These are phyloP conservation scores for Hyphodiscus hymeniophilus DNA, from an alignment of 495 filamentous ascomycete genomes.

Conservation along the genomic window DNA sequence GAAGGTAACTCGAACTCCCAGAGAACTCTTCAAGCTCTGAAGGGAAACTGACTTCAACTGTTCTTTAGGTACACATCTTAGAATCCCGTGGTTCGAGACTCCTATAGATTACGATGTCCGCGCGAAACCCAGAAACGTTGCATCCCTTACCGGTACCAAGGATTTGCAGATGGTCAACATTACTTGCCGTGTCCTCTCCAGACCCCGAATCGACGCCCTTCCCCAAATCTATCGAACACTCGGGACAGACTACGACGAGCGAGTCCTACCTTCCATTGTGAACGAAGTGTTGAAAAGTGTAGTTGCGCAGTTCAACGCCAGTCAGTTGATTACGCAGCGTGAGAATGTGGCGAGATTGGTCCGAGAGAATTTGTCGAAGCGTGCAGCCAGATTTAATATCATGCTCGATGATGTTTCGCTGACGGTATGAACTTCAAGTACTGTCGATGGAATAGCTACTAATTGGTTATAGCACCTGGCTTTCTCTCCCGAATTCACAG, in stretches of 20 bases:
- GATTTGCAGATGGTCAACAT: slow-evolving; percentile 99
- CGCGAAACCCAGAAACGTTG: slow-evolving; percentile 92
- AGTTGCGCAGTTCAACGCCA: slow-evolving; percentile 98
- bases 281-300: slow-evolving; percentile 99
- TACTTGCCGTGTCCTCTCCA: slow-evolving; percentile 96
- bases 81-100: slow-evolving; percentile 94
- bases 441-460: slow-evolving; percentile 16
- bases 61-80: slow-evolving; percentile 77
- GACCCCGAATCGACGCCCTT: slow-evolving; percentile 77
- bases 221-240: slow-evolving; percentile 96
- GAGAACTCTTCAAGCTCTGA: not conserved
- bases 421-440: slow-evolving; percentile 54
- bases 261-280: slow-evolving; percentile 93
- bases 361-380: slow-evolving; percentile 80
- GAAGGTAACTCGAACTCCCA: slow-evolving; percentile 58
- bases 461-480: slow-evolving; percentile 68
- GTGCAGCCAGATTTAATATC: slow-evolving; percentile 95
- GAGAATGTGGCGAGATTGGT: slow-evolving; percentile 91
- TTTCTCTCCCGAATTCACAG: slow-evolving; percentile 98
- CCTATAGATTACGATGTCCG: slow-evolving; percentile 96
- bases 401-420: slow-evolving; percentile 94
- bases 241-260: slow-evolving; percentile 92
- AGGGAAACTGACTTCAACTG: slow-evolving; percentile 18
- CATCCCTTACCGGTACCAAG: slow-evolving; percentile 96
- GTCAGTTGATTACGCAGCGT: slow-evolving; percentile 95